phyloP scores from a whole-genome alignment of 805 yeast species.

The Kuraishia floccosa region DNA sequence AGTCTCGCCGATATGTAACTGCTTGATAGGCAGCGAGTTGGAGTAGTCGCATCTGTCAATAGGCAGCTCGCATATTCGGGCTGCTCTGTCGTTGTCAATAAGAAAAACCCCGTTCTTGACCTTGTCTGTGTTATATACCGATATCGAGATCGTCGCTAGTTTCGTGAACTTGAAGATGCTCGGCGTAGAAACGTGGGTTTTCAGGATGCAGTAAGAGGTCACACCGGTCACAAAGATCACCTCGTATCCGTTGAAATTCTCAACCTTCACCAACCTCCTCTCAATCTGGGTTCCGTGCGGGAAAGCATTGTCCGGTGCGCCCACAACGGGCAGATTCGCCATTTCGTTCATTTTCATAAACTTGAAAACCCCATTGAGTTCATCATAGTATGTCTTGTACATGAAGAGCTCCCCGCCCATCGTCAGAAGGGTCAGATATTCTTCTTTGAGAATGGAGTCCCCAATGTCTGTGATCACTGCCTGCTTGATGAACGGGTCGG shows the following conservation, averaged over 20 bases:
- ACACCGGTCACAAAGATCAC: constrained; percentile 65
- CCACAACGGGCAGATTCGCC: constrained; percentile 40
- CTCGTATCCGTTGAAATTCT: constrained; percentile 44
- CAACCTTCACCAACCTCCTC: constrained; percentile 50
- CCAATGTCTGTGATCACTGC: constrained; percentile 53
- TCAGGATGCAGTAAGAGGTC: constrained; percentile 58
- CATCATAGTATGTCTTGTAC: constrained; percentile 44
- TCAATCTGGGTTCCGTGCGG: constrained; percentile 60
- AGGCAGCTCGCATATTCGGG: constrained; percentile 46
- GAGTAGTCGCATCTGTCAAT: constrained; percentile 37
- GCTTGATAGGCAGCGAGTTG: constrained; percentile 47
- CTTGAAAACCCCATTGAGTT: constrained; percentile 22
- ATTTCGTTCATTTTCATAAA: constrained; percentile 31
- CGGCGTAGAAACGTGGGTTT: constrained; percentile 52
- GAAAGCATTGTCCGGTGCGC: constrained; percentile 75
- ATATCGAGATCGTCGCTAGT: constrained; percentile 55
- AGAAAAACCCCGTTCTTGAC: constrained; percentile 47
- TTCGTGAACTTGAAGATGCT: constrained; percentile 57
- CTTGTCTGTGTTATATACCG: constrained; percentile 28
- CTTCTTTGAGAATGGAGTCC: constrained; percentile 39
- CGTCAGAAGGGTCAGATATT: constrained; percentile 60
- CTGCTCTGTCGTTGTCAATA: constrained; percentile 59
- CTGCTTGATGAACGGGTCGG: constrained; percentile 69
- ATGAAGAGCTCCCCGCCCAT: constrained; percentile 71
- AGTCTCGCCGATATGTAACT: constrained; percentile 43